Conservation (phyloP, 192 early-diverging fungal species). For the Rhizophagus sp. region DNA sequence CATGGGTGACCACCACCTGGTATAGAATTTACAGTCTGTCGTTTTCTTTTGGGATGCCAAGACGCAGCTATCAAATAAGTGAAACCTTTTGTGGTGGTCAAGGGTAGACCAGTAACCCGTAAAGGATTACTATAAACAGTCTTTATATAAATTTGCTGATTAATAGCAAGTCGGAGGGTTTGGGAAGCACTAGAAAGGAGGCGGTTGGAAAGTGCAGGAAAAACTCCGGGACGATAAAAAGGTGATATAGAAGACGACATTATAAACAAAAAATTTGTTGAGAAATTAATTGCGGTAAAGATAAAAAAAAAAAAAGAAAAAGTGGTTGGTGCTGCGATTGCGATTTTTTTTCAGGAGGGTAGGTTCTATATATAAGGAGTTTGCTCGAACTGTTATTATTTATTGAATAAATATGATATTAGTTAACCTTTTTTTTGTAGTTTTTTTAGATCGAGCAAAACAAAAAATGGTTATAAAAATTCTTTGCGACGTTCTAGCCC, state of each 20-base stretch:
- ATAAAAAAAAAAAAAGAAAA: too few relatives aligned
- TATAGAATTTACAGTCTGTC: slow-evolving; percentile 8
- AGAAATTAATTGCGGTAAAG: not conserved
- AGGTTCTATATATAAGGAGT: not conserved
- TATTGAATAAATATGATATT: not conserved
- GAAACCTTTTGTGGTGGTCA: slow-evolving; percentile 26
- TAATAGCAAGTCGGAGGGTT: slow-evolving; percentile 21
- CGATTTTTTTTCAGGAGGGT: not conserved
- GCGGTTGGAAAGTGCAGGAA: slow-evolving; percentile 23
- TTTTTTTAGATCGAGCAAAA: not conserved
- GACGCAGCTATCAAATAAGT: slow-evolving; percentile 28
- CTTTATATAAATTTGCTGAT: slow-evolving; percentile 13
- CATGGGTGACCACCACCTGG: slow-evolving; percentile 14
- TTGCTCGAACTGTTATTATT: not conserved
- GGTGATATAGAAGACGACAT: slow-evolving; percentile 29
- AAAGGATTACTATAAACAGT: slow-evolving; percentile 20
- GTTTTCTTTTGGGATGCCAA: slow-evolving; percentile 29
- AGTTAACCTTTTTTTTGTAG: not conserved
- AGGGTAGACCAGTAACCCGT: not conserved
- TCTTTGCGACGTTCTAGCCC: not conserved
- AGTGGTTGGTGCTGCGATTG: not conserved
- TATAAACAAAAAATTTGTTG: not conserved
- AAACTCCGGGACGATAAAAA: slow-evolving; percentile 27
- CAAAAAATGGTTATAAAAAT: not conserved
- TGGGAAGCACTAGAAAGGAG: slow-evolving; percentile 24